Evolutionary conservation across 257 asterid genomes (phyloP).

Genomic region (Coffea canephora): DNA sequence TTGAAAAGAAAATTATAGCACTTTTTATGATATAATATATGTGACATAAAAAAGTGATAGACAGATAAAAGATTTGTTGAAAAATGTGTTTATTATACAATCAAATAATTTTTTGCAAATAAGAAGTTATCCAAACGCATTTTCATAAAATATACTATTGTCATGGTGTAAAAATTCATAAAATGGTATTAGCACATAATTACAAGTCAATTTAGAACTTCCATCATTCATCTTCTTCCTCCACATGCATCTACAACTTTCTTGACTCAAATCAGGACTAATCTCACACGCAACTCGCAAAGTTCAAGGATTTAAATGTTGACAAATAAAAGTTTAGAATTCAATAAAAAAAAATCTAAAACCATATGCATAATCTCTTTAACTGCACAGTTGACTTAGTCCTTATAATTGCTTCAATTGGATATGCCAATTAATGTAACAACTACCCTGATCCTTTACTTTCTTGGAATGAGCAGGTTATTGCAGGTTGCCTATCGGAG

Average conservation of each 20-base stretch:
- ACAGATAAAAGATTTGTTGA: no score
- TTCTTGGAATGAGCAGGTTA: slow-evolving; percentile 38
- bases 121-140: no score
- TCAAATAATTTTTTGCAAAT: no score
- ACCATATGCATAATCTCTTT: background rate
- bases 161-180: background rate
- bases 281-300: background rate
- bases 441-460: background rate
- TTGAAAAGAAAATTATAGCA: no score
- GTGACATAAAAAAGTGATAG: no score
- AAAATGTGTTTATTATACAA: no score
- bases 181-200: no score
- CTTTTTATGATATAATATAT: no score
- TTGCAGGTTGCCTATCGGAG: slow-evolving; percentile 73
- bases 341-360: no score
- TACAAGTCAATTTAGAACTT: background rate
- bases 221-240: no score
- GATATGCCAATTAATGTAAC: background rate
- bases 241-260: no score
- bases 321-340: background rate
- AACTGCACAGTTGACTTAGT: background rate
- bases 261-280: no score
- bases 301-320: background rate
- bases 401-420: background rate
- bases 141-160: background rate